Percentiles rank a stretch among this genome's conserved stretches.
Conservation (phyloP, 441 rosid species). For the Gossypium aridum region DNA sequence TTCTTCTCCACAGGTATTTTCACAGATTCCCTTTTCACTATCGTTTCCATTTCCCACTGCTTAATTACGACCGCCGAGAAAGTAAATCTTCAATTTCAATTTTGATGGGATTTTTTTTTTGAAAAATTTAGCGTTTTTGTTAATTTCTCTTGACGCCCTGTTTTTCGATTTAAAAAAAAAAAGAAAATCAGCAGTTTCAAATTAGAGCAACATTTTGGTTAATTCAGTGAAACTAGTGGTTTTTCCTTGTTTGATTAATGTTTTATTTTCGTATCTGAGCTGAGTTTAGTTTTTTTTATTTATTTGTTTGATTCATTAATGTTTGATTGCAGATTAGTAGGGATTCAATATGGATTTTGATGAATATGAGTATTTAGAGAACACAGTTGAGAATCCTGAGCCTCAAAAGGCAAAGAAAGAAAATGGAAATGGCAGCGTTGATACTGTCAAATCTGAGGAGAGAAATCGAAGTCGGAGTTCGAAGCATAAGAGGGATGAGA, state of each 20-base stretch:
- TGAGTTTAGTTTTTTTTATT: not conserved
- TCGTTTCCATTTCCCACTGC: not conserved
- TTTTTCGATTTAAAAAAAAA: not conserved
- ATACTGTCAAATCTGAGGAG: conserved; percentile 38
- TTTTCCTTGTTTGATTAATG: not conserved
- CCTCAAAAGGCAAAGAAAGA: conserved; percentile 31
- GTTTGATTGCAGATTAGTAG: conserved; percentile 9
- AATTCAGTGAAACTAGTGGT: not conserved
- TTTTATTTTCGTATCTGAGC: conserved; percentile 1
- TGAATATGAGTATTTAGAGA: conserved; percentile 94
- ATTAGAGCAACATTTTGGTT: not conserved
- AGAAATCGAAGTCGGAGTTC: conserved; percentile 46
- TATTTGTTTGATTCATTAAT: not conserved
- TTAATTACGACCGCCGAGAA: not conserved
- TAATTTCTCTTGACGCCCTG: not conserved
- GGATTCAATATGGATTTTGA: conserved; percentile 64
- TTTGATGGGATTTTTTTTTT: not conserved
- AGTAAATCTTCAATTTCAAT: not conserved
- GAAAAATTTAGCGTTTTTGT: not conserved
- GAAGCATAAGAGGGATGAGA: conserved; percentile 49
- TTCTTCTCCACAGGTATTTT: not conserved
- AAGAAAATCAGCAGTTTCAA: not conserved
- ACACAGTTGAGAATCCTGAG: conserved; percentile 76
- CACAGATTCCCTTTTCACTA: not conserved
- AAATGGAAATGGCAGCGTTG: conserved; percentile 47